A percentile compares a stretch with the other conserved stretches of the same genome.
phyloP scores from a whole-genome alignment of 345 rosid species.

The Viola odorata region DNA sequence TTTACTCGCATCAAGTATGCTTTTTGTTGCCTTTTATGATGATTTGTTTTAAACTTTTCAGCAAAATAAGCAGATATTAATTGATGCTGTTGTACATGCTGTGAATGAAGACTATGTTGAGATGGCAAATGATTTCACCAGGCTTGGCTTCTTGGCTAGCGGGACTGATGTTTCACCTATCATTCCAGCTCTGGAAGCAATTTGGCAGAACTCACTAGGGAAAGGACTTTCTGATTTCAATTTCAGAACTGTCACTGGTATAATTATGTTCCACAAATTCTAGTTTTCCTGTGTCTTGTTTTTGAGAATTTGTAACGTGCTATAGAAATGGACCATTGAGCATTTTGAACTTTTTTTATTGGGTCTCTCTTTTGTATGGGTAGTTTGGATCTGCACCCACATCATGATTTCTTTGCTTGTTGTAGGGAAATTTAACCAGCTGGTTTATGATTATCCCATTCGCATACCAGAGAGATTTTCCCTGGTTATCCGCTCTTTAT shows the following conservation, averaged over 20 bases:
- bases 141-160: conserved; percentile 96
- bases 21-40: not conserved
- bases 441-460: conserved; percentile 88
- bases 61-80: conserved; percentile 96
- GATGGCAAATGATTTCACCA: conserved; percentile 99
- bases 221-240: conserved; percentile 93
- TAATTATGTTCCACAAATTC: conserved; percentile 1
- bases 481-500: conserved; percentile 86
- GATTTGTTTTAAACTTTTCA: conserved; percentile 35
- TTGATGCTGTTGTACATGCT: conserved; percentile 98
- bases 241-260: conserved; percentile 92
- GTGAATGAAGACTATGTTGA: conserved; percentile 94
- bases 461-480: conserved; percentile 98
- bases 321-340: not conserved
- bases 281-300: not conserved
- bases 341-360: not conserved
- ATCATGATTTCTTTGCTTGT: conserved; percentile 13
- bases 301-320: not conserved
- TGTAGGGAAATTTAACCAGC: conserved; percentile 83
- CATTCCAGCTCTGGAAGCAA: conserved; percentile 94
- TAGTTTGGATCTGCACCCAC: conserved; percentile 5
- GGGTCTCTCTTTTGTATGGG: not conserved
- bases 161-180: conserved; percentile 94
- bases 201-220: conserved; percentile 94
- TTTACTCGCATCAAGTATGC: not conserved